Base-by-base conservation (phyloP, 108 stramenopile species). In the Epithemia pelagica region DNA sequence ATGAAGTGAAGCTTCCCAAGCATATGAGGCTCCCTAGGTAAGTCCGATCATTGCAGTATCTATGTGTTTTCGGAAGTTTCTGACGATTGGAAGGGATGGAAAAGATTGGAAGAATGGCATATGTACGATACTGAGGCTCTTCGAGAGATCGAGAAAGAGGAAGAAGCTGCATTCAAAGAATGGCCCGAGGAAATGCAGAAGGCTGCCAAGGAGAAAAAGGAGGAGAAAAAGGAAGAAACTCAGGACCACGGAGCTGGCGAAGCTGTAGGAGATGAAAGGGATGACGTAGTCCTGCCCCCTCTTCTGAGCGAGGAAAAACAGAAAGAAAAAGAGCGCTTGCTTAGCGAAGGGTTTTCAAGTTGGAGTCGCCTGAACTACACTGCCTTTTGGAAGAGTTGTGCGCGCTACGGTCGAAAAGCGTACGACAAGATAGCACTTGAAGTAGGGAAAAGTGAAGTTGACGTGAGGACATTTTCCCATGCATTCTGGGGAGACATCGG, bases 61-160 rank as follows among this genome's bases (percentile, higher is more conserved):
- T n/a, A n/a, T n/a, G n/a, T n/a, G n/a, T n/a, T n/a, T n/a, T n/a
- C n/a, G n/a, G n/a, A n/a, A n/a, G n/a, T n/a, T n/a, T n/a, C n/a
- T n/a, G n/a, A n/a, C n/a, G n/a, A n/a, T n/a, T n/a, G n/a, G n/a
- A n/a, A n/a, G n/a, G n/a, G n/a, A n/a, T n/a, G n/a, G n/a, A 5
- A 46, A 46, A 46, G 93, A 62, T 86, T 97, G 86, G 96, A 97
- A 66, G 97, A 98, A 65, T 97, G 95, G 92, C 96, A 96, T 71
- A 96, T 96, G 90, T 97, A 81, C 64, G 88, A 95, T 65, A 76
- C 82, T 26, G 85, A 74, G 33, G 74, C 90, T 21, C 67, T 98
- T 59, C 64, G 82, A 30, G 86, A 79, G 57, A 82, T 96, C 61
- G 90, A 93, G 67, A 90, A 92, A 62, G 73, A 87, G 57, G 95